Evolutionary conservation across 768 basidiomycete species (phyloP), one percentile per base, ranked within the genome.

Genomic region (Pseudohyphozyma bogoriensis): DNA sequence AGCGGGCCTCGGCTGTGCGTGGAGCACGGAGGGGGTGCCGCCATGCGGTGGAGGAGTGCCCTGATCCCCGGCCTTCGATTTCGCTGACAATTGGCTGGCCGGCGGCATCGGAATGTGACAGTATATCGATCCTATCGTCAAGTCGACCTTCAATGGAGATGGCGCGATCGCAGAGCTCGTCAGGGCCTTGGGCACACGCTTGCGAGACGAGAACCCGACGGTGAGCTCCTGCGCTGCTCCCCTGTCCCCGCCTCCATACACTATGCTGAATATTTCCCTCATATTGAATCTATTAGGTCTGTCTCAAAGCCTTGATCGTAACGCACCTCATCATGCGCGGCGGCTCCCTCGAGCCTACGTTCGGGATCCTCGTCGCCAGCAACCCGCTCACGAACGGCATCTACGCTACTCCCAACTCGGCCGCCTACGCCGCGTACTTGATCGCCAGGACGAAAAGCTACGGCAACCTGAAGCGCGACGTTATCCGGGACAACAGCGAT

Each of bases 81-180:
- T n/a, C n/a, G n/a, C n/a, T n/a, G n/a, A n/a, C n/a, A n/a, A n/a
- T n/a, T n/a, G n/a, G n/a, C n/a, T n/a, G n/a, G n/a, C n/a, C n/a
- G n/a, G n/a, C n/a, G n/a, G n/a, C n/a, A n/a, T n/a, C n/a, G n/a
- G n/a, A n/a, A n/a, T n/a, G n/a, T n/a, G 50, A 28, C 72, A 96
- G 90, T 99, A 97, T 77, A 80, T 99, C 62, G 92, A 97, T 77
- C 84, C 88, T 28, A 90, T 99, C 73, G 85, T 99, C 67, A 85
- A 89, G 56, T 89, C 90, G 33, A 96, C 93, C n/a, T 96, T 89
- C 83, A 85, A 86, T 22, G 87, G 93, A 60, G 93, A 96, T 70
- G 91, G 92, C 31, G 83, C 89, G 46, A 80, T 97, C 11, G 83
- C 86, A 68, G 93, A 97, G 73, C 88, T 97, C 66, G 89, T 89